Evolutionary conservation across 306 rosid genomes (phyloP), one percentile per base, ranked within the genome.

Genomic region (Acmispon strigosus): DNA sequence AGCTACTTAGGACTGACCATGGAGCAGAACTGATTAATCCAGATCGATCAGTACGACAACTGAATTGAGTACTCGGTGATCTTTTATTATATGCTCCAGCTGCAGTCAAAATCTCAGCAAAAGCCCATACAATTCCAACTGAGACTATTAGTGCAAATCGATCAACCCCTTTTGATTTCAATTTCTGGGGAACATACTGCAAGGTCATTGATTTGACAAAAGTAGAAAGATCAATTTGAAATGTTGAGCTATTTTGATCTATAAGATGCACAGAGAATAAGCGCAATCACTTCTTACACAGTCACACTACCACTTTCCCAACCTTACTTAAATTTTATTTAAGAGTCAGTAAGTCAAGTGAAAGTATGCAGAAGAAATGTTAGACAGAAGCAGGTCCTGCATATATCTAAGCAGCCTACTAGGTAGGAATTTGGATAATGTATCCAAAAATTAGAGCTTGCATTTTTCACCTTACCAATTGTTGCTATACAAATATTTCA

Each of bases 1-100:
- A 43, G 71, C 32, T 34, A 10, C 49, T 45, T 17, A 57, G 52
- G 65, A 84, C 87, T 85, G 57, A 90, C 98, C 98, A 94, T 74
- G 87, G 81, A 72, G 96, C 90, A 24, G 86, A 90, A 14, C 81
- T 58, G 36, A 94, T 72, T 61, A 94, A 91, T 37, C 98, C 98
- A 52, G 98, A 88, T 65, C 94, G 90, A 81, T 94, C 98, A 49
- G 98, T 90, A 22, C 98, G 96, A 66, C 98, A 94, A 61, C 87
- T 94, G 5, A 61, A 4, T 84, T 93, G 98, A 72, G 98, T 93
- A 34, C 6, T 9, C 14, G 83, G 84, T 45, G 98, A 39, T 87
- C 80, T 85, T 53, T 59, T 80, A 12, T 81, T 13, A 34, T 93
- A 93, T 12, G 89, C 98, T 76, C 98, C 98, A 56, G 88, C 92